A percentile compares a stretch with the other conserved stretches of the same genome.
Conservation (phyloP, 208 protist species). For the Leishmania tropica region DNA sequence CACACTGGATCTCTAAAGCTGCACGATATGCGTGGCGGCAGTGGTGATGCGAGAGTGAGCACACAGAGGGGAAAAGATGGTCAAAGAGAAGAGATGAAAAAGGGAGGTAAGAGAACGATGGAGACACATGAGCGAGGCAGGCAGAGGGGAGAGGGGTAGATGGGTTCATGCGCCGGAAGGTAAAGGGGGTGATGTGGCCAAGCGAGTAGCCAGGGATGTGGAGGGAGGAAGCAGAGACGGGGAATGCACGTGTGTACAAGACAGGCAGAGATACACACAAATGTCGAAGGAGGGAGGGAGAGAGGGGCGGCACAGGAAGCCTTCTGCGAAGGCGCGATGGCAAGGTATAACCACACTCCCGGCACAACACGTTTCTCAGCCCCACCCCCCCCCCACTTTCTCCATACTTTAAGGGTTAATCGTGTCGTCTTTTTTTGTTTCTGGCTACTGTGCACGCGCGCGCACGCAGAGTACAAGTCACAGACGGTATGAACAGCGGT, state of each 20-base stretch:
- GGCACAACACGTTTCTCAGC: background rate
- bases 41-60: background rate
- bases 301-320: background rate
- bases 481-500: background rate
- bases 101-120: background rate
- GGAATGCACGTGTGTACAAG: background rate
- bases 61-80: background rate
- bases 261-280: background rate
- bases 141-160: background rate
- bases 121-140: background rate
- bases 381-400: too few relatives aligned
- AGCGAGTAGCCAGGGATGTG: background rate
- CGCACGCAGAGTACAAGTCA: background rate
- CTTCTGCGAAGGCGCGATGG: background rate
- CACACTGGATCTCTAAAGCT: background rate
- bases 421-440: background rate
- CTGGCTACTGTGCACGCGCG: background rate
- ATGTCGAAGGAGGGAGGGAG: background rate
- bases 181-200: background rate
- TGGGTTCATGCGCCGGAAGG: background rate
- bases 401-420: background rate
- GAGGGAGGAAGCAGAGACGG: background rate
- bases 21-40: background rate
- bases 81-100: background rate
- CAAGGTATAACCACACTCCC: background rate